These are phyloP conservation scores for Dictyophora rubrovolvata DNA, from an alignment of 768 basidiomycete genomes.

Conservation along the genomic window DNA sequence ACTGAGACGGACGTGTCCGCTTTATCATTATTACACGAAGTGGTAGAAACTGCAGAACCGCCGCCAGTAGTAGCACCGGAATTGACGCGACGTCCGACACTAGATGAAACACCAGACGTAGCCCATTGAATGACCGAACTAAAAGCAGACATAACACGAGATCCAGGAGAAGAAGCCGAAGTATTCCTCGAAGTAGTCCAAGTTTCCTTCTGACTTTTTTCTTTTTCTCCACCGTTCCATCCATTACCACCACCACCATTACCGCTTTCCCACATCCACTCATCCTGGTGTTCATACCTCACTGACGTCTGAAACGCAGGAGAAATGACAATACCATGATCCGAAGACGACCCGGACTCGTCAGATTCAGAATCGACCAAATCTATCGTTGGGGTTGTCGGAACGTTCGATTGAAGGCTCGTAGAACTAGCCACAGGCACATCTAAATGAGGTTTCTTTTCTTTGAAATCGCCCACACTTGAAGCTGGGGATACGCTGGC, in stretches of 20 bases:
- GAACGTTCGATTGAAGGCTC: neutral
- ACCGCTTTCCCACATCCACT: neutral
- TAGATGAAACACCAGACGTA: neutral
- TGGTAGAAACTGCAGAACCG: neutral
- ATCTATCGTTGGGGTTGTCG: neutral
- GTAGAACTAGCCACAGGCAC: neutral
- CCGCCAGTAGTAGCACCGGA: too few relatives aligned
- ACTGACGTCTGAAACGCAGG: neutral
- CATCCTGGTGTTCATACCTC: neutral
- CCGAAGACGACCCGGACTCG: neutral
- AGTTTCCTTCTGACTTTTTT: neutral
- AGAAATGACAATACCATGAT: neutral
- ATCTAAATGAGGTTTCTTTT: neutral
- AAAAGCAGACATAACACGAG: neutral
- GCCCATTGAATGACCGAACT: neutral
- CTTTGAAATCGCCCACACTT: neutral
- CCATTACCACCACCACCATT: neutral
- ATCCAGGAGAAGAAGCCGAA: neutral
- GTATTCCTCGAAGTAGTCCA: neutral
- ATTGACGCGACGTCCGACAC: too few relatives aligned
- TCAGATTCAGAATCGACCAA: neutral
- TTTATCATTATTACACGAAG: neutral
- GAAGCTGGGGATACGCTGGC: neutral
- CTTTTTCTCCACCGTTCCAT: neutral
- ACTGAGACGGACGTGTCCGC: neutral